Conservation (phyloP, 2,329 filamentous ascomycete genomes). For the Plenodomus tracheiphilus region DNA sequence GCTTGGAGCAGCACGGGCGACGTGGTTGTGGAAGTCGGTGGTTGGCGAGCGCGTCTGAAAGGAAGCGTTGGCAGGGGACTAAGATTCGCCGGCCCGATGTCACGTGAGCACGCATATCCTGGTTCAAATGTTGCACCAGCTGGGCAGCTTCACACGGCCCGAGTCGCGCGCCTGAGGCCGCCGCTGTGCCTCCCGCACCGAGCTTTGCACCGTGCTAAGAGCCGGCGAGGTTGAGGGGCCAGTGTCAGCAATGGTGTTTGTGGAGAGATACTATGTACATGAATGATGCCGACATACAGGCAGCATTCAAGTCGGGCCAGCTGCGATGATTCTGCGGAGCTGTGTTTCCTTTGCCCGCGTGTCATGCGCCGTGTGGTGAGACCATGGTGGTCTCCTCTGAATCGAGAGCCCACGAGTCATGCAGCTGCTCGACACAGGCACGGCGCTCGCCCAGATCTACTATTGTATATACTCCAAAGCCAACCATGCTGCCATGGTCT, state of each 20-base stretch:
- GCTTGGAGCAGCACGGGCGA: constrained; percentile 6
- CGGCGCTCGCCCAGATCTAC: neutral
- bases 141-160: constrained; percentile 1
- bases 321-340: no score
- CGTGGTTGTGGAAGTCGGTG: constrained; percentile 21
- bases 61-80: constrained; percentile 5
- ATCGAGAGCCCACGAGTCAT: neutral
- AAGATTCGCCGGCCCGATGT: constrained; percentile 9
- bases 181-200: neutral
- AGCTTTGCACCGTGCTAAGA: neutral
- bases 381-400: neutral
- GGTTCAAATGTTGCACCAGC: constrained; percentile 4
- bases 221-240: no score
- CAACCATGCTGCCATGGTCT: no score
- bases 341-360: neutral
- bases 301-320: neutral
- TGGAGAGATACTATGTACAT: no score
- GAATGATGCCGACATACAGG: no score
- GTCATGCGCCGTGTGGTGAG: neutral
- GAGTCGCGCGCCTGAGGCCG: neutral
- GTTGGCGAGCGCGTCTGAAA: constrained; percentile 21
- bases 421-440: neutral
- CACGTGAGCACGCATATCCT: constrained; percentile 20
- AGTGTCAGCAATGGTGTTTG: no score
- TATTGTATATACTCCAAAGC: no score